Base-by-base conservation (phyloP, 306 rosid genomes). In the Sphenostylis stenocarpa region DNA sequence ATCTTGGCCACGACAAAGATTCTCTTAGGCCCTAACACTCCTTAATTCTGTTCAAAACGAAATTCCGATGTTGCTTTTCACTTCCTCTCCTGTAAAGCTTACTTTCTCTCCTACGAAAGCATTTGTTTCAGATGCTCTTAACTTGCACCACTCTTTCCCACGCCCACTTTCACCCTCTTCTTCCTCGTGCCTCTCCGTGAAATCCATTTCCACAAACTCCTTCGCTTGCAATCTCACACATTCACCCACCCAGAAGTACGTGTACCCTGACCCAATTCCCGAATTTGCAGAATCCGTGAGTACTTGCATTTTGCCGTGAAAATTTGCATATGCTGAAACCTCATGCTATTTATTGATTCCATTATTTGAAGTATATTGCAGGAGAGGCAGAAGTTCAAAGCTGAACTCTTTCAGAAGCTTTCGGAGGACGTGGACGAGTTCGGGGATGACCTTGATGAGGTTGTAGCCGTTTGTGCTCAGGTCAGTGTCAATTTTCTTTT, bases 311-410 rank as follows among this genome's bases (percentile, higher is more conserved):
- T 45, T 56, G 21, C 49, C 20, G 9, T 41, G 3, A 17, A 4
- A 17, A 0, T 75, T 61, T 61, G 13, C 79, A 29, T 1, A 49
- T 10, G 23, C 23, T 34, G 16, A 55, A 55, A 10, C 3, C 56
- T 49, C 12, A 7, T 49, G 28, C 48, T 34, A 60, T 57, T 38
- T 19, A 1, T 19, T 58, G 19, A 70, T 58, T 47, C 77, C 10
- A 10, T 21, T 71, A 7, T 7, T 21, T 21, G 61, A 34, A 26
- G 7, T 78, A 0, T 11, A 23, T 77, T 38, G 70, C 79, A 89
- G 95, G 96, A 93, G 79, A 89, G 92, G 38, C 80, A 16, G 64
- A 89, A 86, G 83, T 93, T 93, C 77, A 79, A 65, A 82, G 82
- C 66, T 63, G 85, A 84, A 74, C 85, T 89, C 57, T 48, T 76